Base-by-base conservation (phyloP, 139 green algal species). In the Eudorina sp. region DNA sequence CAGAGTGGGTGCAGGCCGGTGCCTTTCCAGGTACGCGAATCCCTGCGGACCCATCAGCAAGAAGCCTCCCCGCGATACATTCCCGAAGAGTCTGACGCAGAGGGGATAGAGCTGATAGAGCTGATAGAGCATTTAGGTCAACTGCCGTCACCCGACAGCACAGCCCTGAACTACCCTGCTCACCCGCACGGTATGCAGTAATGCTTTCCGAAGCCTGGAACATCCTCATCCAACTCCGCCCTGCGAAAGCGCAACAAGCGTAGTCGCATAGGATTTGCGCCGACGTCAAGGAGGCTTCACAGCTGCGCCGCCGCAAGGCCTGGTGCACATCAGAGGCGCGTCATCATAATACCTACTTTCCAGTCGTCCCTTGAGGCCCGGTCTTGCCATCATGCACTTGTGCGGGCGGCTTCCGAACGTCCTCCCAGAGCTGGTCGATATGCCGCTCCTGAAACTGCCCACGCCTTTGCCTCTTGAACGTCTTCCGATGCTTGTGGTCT, bases 381-480 rank as follows among this genome's bases (percentile, higher is more conserved):
- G 55, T 80, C 66, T 93, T 95, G 66, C 90, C 92, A 31, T 92
- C 48, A 70, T 97, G 92, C 31, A 97, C 96, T 18, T 86, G 83
- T 1, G 83, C 62, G 11, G 91, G 89, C 40, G 92, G 91, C 60
- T 95, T 96, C 29, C 91, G 86, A n/a, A 97, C 93, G 79, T 98
- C 96, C 73, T 98, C 94, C 96, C 96, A 98, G 0, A 97, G 93
- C 73, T 97, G 95, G 88, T 97, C 95, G 36, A 97, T 92, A 55
- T 97, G 95, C 34, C 95, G 81, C 41, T 88, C 85, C 40, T 92
- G 81, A 78, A 97, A 97, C 79, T 93, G 93, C 0, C 76, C 84
- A 3, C 92, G 81, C 16, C 93, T 60, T 16, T 85, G 81, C 34
- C 78, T 84, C 66, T 97, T 97, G 82, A 94, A 87, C 6, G 70